These are phyloP conservation scores for Aspergillus leporis DNA, from an alignment of 495 filamentous ascomycete genomes.

Conservation along the genomic window DNA sequence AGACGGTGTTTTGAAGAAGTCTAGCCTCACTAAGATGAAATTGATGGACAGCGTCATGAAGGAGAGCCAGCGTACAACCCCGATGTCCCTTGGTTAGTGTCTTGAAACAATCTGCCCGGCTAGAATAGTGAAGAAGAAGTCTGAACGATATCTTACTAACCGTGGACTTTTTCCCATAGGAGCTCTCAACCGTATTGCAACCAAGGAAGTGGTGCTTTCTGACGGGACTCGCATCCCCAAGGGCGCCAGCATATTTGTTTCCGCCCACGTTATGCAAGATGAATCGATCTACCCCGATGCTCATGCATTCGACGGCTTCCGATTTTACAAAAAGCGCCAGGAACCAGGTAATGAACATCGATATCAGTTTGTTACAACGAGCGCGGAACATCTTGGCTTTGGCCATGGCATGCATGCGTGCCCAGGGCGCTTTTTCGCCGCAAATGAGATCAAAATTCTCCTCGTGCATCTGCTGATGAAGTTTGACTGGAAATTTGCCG, in stretches of 20 bases:
- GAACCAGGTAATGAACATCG: slow-evolving; percentile 41
- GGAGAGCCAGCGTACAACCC: slow-evolving; percentile 35
- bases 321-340: slow-evolving; percentile 47
- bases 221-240: slow-evolving; percentile 37
- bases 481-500: slow-evolving; percentile 54
- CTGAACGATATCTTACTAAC: background rate
- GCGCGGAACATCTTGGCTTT: slow-evolving; percentile 43
- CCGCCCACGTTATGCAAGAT: slow-evolving; percentile 36
- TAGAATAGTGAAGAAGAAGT: background rate
- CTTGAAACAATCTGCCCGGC: background rate
- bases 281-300: slow-evolving; percentile 44
- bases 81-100: slow-evolving; percentile 37
- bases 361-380: slow-evolving; percentile 49
- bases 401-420: slow-evolving; percentile 56
- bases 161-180: slow-evolving; percentile 22
- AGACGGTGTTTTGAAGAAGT: slow-evolving; percentile 47
- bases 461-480: slow-evolving; percentile 48
- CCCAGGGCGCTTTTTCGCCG: slow-evolving; percentile 55
- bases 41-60: slow-evolving; percentile 49
- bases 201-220: slow-evolving; percentile 31
- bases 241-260: slow-evolving; percentile 37
- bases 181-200: slow-evolving; percentile 44
- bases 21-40: slow-evolving; percentile 49
- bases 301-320: slow-evolving; percentile 45
- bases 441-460: slow-evolving; percentile 49